Percentiles rank a stretch among this genome's conserved stretches.
These are phyloP conservation scores for Exophiala lecanii-corni DNA, from an alignment of 2,329 filamentous ascomycete genomes.

Conservation along the genomic window DNA sequence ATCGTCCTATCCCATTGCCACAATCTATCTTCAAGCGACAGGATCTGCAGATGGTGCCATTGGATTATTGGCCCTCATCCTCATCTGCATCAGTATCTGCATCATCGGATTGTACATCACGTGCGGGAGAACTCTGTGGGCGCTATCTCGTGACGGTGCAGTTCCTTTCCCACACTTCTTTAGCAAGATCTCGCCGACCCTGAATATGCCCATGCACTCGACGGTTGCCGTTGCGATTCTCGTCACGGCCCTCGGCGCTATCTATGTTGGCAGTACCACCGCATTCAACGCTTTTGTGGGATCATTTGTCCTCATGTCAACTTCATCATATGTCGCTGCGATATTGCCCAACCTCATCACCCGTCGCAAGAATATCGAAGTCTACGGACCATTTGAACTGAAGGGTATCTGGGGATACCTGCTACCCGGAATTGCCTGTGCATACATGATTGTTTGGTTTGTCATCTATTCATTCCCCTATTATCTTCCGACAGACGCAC, in stretches of 20 bases:
- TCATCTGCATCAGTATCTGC: slow-evolving; percentile 50
- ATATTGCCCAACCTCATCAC: slow-evolving; percentile 51
- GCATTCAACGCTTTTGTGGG: slow-evolving; percentile 56
- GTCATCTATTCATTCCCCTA: slow-evolving; percentile 58
- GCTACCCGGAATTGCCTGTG: slow-evolving; percentile 48
- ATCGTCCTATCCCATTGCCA: slow-evolving; percentile 57
- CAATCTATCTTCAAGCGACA: slow-evolving; percentile 61
- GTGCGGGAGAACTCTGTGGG: slow-evolving; percentile 59
- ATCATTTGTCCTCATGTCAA: slow-evolving; percentile 55
- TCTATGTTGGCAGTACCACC: slow-evolving; percentile 37
- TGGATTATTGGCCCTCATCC: slow-evolving; percentile 51
- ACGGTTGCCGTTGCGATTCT: slow-evolving; percentile 49
- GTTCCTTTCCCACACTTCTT: slow-evolving; percentile 50
- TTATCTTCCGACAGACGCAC: slow-evolving; percentile 41
- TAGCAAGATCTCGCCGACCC: slow-evolving; percentile 42
- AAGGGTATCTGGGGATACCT: slow-evolving; percentile 44
- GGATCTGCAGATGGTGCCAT: slow-evolving; percentile 48
- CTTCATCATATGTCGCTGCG: slow-evolving; percentile 52
- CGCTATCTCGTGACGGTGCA: slow-evolving; percentile 55
- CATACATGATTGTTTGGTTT: slow-evolving; percentile 53
- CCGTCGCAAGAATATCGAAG: slow-evolving; percentile 47
- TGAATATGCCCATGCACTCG: slow-evolving; percentile 53
- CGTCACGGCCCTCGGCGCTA: slow-evolving; percentile 51
- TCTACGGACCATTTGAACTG: slow-evolving; percentile 50
- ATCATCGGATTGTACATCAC: slow-evolving; percentile 57